Percentiles rank a stretch among this genome's conserved stretches.
These are phyloP conservation scores for Tubosaeta sp. DNA, from an alignment of 768 basidiomycete genomes.

Conservation along the genomic window DNA sequence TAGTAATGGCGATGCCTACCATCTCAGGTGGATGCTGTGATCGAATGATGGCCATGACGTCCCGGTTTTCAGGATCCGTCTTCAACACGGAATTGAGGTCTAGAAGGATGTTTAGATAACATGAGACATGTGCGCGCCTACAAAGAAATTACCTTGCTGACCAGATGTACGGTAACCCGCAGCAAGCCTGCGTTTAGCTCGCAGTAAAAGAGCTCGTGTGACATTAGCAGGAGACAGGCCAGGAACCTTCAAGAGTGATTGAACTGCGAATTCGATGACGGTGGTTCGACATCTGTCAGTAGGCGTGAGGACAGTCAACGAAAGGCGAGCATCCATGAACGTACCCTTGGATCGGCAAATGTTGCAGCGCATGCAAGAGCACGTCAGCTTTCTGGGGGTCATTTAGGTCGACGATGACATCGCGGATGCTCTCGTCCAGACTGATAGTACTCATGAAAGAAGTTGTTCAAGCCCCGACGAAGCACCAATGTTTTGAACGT, in stretches of 20 bases:
- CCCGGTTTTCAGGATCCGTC: slow-evolving; percentile 64
- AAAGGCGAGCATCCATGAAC: slow-evolving; percentile 16
- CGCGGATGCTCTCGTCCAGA: slow-evolving; percentile 70
- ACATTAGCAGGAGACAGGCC: slow-evolving; percentile 47
- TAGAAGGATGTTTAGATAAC: slow-evolving; percentile 26
- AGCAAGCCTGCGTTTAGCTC: slow-evolving; percentile 62
- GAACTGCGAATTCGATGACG: slow-evolving; percentile 73
- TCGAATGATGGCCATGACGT: slow-evolving; percentile 59
- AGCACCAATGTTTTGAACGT: too few species aligned
- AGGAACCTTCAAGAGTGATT: slow-evolving; percentile 60
- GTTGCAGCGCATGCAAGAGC: slow-evolving; percentile 77
- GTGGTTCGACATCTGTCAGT: slow-evolving; percentile 45
- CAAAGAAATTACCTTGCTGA: slow-evolving; percentile 48
- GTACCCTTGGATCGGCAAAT: slow-evolving; percentile 68
- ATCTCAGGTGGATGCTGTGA: slow-evolving; percentile 51
- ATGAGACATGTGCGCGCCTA: neutral
- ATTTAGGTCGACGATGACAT: slow-evolving; percentile 53
- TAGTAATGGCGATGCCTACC: slow-evolving; percentile 31
- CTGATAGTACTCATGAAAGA: too few species aligned
- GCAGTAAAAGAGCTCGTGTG: slow-evolving; percentile 58
- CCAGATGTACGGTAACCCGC: slow-evolving; percentile 58
- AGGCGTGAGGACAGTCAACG: slow-evolving; percentile 1
- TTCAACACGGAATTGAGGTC: slow-evolving; percentile 63
- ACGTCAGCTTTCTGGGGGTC: slow-evolving; percentile 68
- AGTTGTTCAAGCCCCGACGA: too few species aligned